A percentile compares a stretch with the other conserved stretches of the same genome.
phyloP scores from a whole-genome alignment of 192 early-diverging fungal genomes.

The Gonapodya prolifera region DNA sequence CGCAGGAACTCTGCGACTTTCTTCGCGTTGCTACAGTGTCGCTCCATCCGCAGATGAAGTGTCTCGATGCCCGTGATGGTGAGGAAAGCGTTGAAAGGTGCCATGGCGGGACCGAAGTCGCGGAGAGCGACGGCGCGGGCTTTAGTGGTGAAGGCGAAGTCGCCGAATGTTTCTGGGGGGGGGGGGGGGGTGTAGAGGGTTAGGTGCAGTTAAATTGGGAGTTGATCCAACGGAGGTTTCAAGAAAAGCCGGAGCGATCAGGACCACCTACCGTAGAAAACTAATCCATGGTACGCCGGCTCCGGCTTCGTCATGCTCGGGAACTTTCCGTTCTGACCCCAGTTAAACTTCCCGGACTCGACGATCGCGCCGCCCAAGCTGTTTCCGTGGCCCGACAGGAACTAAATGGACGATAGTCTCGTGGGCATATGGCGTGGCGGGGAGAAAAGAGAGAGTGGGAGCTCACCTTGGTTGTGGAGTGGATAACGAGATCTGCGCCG shows the following conservation, averaged over 20 bases:
- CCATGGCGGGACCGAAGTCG: conserved; percentile 4
- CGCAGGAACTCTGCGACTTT: conserved; percentile 6
- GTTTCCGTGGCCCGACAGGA: too few species aligned
- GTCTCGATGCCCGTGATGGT: conserved; percentile 6
- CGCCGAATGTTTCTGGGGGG: neutral
- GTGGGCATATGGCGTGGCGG: too few species aligned
- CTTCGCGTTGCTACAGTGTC: neutral
- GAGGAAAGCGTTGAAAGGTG: conserved; percentile 7
- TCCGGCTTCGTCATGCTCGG: conserved; percentile 6
- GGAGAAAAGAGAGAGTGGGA: too few species aligned
- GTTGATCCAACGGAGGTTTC: neutral
- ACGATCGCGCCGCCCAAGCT: conserved; percentile 7
- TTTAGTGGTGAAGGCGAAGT: too few species aligned
- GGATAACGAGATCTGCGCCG: conserved; percentile 2
- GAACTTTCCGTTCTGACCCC: neutral
- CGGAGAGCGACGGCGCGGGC: conserved; percentile 1
- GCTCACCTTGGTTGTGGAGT: neutral
- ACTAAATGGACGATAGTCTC: too few species aligned
- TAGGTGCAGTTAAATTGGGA: neutral
- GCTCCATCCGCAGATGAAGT: conserved; percentile 1
- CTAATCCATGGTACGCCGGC: neutral
- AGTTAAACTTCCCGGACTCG: conserved; percentile 1
- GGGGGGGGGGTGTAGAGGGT: neutral
- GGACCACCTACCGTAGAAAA: neutral
- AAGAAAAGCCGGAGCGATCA: neutral